Base-by-base conservation (phyloP, 129 eudicot genomes). In the Flaveria brownii region DNA sequence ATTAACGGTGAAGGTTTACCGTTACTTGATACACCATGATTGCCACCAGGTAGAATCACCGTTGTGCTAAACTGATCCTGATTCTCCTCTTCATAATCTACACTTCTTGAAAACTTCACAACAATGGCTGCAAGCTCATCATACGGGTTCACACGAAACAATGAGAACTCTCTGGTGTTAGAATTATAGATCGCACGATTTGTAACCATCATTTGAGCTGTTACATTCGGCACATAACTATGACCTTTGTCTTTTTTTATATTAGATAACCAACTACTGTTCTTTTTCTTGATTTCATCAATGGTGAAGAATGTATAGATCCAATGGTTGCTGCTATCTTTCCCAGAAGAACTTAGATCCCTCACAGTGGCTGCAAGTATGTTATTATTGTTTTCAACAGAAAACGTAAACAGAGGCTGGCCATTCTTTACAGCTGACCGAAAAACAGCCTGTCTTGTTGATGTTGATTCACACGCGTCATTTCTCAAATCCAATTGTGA, bases 121-220 rank as follows among this genome's bases (percentile, higher is more conserved):
- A 93, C 84, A 73, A 90, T 87, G 61, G 95, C 96, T 41, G 89
- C 95, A 39, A 90, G 85, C 74, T 90, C 98, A 74, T 88, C 86
- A 67, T 76, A 78, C 14, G 68, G 51, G 28, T 81, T 87, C 77
- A 80, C 84, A 22, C 84, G 77, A 80, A 82, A 82, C 82, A 93
- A 70, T 13, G 84, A 89, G 78, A 86, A 90, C 83, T 90, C 96
- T 72, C 94, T 81, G 0, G 75, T 80, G 65, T 74, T 67, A 15
- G 54, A 68, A 15, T 62, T 47, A 47, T 87, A 59, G 71, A 46
- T 20, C 3, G 72, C 61, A 26, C 79, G 46, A 80, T 86, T 87
- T 36, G 92, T 81, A 77, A 90, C 96, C 76, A 73, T 88, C 98
- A 93, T 90, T 74, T 85, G 90, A 42, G 92, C 98, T 23, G 85